Percentiles rank a stretch among this genome's conserved stretches.
Evolutionary conservation across 257 asterid species (phyloP).

Genomic region (Nicotiana otophora): DNA sequence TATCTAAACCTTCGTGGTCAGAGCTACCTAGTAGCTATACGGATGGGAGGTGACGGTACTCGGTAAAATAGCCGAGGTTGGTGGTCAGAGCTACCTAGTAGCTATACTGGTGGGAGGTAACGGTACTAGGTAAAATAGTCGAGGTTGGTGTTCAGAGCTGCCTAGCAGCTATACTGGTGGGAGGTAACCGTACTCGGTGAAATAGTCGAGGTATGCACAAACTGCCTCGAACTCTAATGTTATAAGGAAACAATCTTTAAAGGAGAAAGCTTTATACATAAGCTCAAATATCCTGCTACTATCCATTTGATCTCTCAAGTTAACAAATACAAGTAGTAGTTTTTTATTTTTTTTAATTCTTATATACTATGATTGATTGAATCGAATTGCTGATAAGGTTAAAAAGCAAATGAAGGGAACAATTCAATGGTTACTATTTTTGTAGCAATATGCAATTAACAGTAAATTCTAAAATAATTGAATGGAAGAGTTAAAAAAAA

Average conservation of each 20-base stretch:
- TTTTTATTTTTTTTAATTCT: too few relatives aligned
- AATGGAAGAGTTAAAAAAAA: background rate
- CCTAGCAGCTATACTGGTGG: background rate
- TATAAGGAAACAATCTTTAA: too few relatives aligned
- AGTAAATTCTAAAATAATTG: background rate
- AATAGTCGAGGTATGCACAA: background rate
- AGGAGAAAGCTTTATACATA: background rate
- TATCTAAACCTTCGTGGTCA: too few relatives aligned
- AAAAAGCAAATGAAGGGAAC: background rate
- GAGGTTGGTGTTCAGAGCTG: too few relatives aligned
- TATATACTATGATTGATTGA: background rate
- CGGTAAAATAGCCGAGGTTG: too few relatives aligned
- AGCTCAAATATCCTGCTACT: background rate
- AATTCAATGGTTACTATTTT: background rate
- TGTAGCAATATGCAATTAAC: background rate
- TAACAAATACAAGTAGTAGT: background rate
- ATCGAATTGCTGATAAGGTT: background rate
- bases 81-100: background rate
- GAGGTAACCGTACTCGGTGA: too few relatives aligned
- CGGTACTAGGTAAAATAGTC: background rate
- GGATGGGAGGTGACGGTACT: background rate
- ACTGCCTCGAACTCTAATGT: background rate
- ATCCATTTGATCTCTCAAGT: background rate
- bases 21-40: background rate
- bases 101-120: background rate